Percentiles rank a stretch among this genome's conserved stretches.
Evolutionary conservation across 495 filamentous ascomycete species (phyloP).

Genomic region (Pseudotulostoma volvatum): DNA sequence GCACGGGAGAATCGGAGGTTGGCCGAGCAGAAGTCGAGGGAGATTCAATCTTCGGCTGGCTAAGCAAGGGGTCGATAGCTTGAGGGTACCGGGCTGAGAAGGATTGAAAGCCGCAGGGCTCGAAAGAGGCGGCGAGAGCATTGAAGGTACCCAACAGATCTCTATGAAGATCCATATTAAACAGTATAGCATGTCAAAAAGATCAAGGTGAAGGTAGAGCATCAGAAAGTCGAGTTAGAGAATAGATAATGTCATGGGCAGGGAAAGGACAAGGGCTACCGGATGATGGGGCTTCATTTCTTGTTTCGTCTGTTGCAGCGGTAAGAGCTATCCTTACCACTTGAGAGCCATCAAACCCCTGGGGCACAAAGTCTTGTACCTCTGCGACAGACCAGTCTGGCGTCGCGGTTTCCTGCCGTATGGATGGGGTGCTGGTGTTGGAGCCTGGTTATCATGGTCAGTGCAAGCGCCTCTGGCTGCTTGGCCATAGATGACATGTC

Average conservation of each 20-base stretch:
- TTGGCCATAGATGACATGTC: conserved; percentile 3
- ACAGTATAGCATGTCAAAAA: too few species aligned
- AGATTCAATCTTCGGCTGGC: neutral
- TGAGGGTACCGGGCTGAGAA: neutral
- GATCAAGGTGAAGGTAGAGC: too few species aligned
- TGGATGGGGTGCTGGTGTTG: conserved; percentile 31
- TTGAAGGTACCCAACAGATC: too few species aligned
- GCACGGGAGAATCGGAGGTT: neutral
- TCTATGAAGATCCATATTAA: too few species aligned
- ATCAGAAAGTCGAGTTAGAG: too few species aligned
- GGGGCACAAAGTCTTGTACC: conserved; percentile 68
- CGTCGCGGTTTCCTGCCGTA: conserved; percentile 30
- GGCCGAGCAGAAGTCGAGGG: neutral
- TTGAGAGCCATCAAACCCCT: conserved; percentile 47
- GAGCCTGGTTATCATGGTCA: conserved; percentile 22
- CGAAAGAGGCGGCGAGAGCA: conserved; percentile 12
- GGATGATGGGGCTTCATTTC: too few species aligned
- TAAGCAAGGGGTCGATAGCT: neutral
- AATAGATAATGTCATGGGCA: too few species aligned
- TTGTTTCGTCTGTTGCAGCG: neutral
- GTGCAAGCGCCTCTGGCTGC: conserved; percentile 3
- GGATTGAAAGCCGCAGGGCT: conserved; percentile 1
- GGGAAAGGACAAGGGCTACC: too few species aligned
- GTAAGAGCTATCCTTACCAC: conserved; percentile 32
- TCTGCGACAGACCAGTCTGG: conserved; percentile 42